These are phyloP conservation scores for Rachicladosporium sp. DNA, from an alignment of 2,329 filamentous ascomycete species.

Conservation along the genomic window DNA sequence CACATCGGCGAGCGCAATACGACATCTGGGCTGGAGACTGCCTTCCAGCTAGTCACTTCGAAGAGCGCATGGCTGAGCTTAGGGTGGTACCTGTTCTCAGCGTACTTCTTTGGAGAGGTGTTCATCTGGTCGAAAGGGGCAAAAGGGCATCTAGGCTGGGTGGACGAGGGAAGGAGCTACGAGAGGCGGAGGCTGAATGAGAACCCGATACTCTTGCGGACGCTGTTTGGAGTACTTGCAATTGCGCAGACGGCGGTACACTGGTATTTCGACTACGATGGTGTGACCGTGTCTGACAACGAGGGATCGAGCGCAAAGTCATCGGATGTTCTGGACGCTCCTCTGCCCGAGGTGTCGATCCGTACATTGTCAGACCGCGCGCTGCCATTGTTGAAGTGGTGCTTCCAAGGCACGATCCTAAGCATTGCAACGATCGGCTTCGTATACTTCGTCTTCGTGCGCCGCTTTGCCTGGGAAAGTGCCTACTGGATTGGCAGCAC, in stretches of 20 bases:
- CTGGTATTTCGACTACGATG: constrained; percentile 61
- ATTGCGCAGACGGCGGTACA: constrained; percentile 58
- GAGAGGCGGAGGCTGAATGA: constrained; percentile 75
- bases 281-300: constrained; percentile 40
- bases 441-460: constrained; percentile 47
- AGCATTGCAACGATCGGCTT: constrained; percentile 20
- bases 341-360: not conserved
- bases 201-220: constrained; percentile 67
- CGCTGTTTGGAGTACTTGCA: constrained; percentile 56
- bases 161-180: constrained; percentile 52
- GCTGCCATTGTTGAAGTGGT: constrained; percentile 7
- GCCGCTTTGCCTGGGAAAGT: constrained; percentile 54
- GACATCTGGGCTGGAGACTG: constrained; percentile 52
- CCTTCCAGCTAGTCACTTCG: constrained; percentile 42
- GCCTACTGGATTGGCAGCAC: constrained; percentile 60
- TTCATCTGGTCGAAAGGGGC: constrained; percentile 55
- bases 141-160: constrained; percentile 55
- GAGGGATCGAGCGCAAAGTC: not conserved
- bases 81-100: constrained; percentile 65
- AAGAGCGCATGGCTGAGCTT: constrained; percentile 56
- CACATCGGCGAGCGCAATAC: constrained; percentile 47
- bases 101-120: constrained; percentile 65
- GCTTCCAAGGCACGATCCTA: constrained; percentile 10
- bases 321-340: not conserved
- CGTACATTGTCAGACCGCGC: not conserved